Evolutionary conservation across 306 rosid genomes (phyloP), one percentile per base, ranked within the genome.

Genomic region (Hippophae rhamnoides): DNA sequence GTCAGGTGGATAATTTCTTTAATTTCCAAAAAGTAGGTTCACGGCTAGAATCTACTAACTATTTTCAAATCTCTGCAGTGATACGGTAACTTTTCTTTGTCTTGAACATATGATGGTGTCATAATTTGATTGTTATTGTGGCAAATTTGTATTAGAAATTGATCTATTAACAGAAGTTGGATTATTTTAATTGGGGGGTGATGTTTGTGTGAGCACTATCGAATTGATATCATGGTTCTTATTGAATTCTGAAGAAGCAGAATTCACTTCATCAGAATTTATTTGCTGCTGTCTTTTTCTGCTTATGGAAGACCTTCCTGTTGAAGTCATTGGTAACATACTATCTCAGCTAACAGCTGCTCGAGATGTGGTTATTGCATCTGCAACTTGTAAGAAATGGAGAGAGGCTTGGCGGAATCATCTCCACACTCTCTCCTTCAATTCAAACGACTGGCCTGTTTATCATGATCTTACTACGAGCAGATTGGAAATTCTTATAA

Each of bases 241-340:
- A 13, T 55, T 56, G 54, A 52, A 27, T 18, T 50, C 51, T 60
- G 59, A 10, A 9, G 45, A 38, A n/a, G 38, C n/a, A 58, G 43
- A 48, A 49, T 66, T 48, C 43, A 10, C 9, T 6, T 27, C 3
- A 38, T 53, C 8, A 10, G 47, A 44, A 12, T 7, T 6, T 49
- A 7, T 31, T 49, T 14, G 53, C 7, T 13, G 25, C 27, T 31
- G 9, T 9, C 26, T n/a, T 31, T 31, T 48, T 47, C 41, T 58
- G 41, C 56, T 63, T 38, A 89, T 85, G 92, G 93, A 86, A 61
- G 67, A 76, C 51, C 87, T 89, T 72, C 97, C 97, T 38, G 87
- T 89, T 62, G 95, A 89, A 73, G 93, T 86, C 58, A 73, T 86
- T 47, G 97, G 92, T 18, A 89, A 84, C 78, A 89, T 89, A 67